Evolutionary conservation across 805 yeast species (phyloP).

Genomic region (Barnettozyma siamensis): DNA sequence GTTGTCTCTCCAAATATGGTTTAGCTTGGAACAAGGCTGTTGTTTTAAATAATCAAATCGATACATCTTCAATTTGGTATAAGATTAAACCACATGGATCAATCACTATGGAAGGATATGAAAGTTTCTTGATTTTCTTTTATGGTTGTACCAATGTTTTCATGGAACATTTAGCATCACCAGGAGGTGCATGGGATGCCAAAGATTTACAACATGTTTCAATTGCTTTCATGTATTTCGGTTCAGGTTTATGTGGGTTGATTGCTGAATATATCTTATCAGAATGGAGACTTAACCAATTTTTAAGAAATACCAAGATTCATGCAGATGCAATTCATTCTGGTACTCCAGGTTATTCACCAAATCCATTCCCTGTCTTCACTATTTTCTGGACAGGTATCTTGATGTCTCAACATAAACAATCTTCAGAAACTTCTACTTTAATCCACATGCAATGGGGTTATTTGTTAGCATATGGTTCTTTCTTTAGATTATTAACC

Average conservation of each 20-base stretch:
- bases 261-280: constrained; percentile 65
- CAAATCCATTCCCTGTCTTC: constrained; percentile 91
- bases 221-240: constrained; percentile 86
- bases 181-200: constrained; percentile 82
- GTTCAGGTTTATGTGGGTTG: constrained; percentile 89
- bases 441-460: constrained; percentile 93
- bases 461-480: constrained; percentile 69
- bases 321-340: constrained; percentile 27
- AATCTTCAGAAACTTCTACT: constrained; percentile 74
- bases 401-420: constrained; percentile 91
- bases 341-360: constrained; percentile 70
- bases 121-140: constrained; percentile 71
- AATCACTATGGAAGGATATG: constrained; percentile 81
- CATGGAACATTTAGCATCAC: constrained; percentile 76
- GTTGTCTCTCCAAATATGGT: constrained; percentile 68
- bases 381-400: constrained; percentile 96
- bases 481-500: constrained; percentile 67
- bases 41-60: constrained; percentile 23
- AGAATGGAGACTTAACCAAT: constrained; percentile 50
- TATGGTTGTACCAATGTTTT: constrained; percentile 90
- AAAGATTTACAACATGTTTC: constrained; percentile 88
- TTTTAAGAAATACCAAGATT: constrained; percentile 26
- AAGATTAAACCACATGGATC: constrained; percentile 35
- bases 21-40: constrained; percentile 83
- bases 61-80: constrained; percentile 23